phyloP scores from a whole-genome alignment of 192 early-diverging fungal genomes.

The Cladochytrium replicatum region DNA sequence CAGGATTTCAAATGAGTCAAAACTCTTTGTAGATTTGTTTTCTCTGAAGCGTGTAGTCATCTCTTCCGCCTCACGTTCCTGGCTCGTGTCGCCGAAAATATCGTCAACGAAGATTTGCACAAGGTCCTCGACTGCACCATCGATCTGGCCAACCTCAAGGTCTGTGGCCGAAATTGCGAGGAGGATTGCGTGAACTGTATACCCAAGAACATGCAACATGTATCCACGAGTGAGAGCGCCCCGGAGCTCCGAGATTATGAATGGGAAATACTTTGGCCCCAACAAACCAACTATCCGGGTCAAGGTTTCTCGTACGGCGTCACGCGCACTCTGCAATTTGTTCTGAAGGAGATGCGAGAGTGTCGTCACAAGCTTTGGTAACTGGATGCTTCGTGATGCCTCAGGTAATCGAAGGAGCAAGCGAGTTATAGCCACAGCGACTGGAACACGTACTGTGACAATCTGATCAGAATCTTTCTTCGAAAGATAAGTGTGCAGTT shows the following conservation, averaged over 20 bases:
- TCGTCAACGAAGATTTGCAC: conserved; percentile 72
- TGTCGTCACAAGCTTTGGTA: conserved; percentile 78
- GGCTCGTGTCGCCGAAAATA: conserved; percentile 82
- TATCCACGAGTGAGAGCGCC: conserved; percentile 72
- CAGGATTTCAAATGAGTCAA: conserved; percentile 80
- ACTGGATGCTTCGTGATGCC: conserved; percentile 60
- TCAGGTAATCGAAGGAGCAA: conserved; percentile 74
- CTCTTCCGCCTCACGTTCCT: conserved; percentile 85
- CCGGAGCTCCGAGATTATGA: conserved; percentile 78
- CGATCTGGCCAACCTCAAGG: conserved; percentile 54
- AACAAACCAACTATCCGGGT: conserved; percentile 76
- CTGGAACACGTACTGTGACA: conserved; percentile 68
- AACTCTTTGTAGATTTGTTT: conserved; percentile 72
- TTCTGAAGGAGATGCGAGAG: conserved; percentile 81
- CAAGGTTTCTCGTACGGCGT: conserved; percentile 75
- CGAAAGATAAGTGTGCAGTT: conserved; percentile 60
- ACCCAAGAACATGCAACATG: conserved; percentile 91
- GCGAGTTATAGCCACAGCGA: conserved; percentile 76
- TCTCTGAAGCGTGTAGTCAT: conserved; percentile 85
- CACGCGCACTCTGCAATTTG: conserved; percentile 69
- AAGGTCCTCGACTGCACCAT: conserved; percentile 65
- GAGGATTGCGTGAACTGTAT: conserved; percentile 80
- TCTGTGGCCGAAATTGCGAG: conserved; percentile 46
- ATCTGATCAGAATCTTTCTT: conserved; percentile 63
- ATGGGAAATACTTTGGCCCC: conserved; percentile 74